Percentiles rank a stretch among this genome's conserved stretches.
Evolutionary conservation across 768 basidiomycete genomes (phyloP).

Genomic region (Panellus pusillus): DNA sequence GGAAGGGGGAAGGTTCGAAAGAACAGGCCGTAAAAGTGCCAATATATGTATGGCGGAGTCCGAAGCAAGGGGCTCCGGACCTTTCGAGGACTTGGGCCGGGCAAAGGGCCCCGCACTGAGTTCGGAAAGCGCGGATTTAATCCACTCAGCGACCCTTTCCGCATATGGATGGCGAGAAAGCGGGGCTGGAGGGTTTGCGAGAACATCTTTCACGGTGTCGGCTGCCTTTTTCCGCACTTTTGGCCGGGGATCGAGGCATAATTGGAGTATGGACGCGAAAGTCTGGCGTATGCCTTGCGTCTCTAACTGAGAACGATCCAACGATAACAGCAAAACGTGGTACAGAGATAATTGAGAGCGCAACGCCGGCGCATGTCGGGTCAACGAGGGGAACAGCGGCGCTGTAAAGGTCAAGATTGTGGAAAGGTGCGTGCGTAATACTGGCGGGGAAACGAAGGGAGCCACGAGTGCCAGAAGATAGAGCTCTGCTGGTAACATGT

Average conservation of each 20-base stretch:
- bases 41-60: conserved; percentile 81
- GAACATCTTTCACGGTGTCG: conserved; percentile 78
- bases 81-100: conserved; percentile 57
- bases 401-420: conserved; percentile 73
- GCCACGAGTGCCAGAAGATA: conserved; percentile 80
- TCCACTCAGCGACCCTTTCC: conserved; percentile 78
- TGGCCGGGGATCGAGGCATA: conserved; percentile 85
- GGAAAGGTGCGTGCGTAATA: conserved; percentile 74
- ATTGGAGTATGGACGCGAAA: conserved; percentile 81
- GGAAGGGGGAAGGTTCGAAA: conserved; percentile 60
- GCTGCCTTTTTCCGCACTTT: conserved; percentile 92
- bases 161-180: conserved; percentile 83
- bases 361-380: conserved; percentile 70
- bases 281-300: conserved; percentile 68
- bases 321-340: conserved; percentile 62
- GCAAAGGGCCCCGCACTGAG: conserved; percentile 60
- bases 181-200: conserved; percentile 77
- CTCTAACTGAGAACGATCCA: conserved; percentile 74
- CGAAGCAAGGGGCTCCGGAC: conserved; percentile 52
- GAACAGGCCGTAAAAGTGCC: conserved; percentile 64
- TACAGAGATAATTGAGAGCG: conserved; percentile 86
- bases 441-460: conserved; percentile 77
- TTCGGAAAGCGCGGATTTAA: conserved; percentile 63
- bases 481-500: conserved; percentile 78
- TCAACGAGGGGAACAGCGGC: conserved; percentile 72